A percentile compares a stretch with the other conserved stretches of the same genome.
Evolutionary conservation across 1,139 yeast genomes (phyloP).

Genomic region (Yamadazyma sp.): DNA sequence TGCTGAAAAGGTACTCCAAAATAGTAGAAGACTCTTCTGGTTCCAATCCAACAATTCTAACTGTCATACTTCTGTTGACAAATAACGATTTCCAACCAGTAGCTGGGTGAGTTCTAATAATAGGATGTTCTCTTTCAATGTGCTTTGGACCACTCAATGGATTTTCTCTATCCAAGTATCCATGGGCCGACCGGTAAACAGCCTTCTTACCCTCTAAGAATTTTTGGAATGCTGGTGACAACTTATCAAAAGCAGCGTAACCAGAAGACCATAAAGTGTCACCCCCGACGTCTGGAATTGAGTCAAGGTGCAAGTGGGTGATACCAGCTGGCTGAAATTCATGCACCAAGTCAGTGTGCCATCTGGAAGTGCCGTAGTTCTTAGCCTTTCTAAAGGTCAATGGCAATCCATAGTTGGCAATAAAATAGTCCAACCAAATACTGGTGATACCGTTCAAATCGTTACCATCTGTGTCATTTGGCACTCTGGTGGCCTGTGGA

Average conservation of each 20-base stretch:
- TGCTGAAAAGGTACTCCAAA: constrained; percentile 32
- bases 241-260: constrained; percentile 39
- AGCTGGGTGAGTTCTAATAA: constrained; percentile 44
- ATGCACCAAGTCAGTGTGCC: constrained; percentile 41
- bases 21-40: constrained; percentile 31
- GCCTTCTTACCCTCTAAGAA: constrained; percentile 41
- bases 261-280: constrained; percentile 39
- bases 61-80: constrained; percentile 32
- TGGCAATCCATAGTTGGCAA: constrained; percentile 21
- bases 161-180: constrained; percentile 30
- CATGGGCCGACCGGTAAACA: constrained; percentile 34
- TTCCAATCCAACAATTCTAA: constrained; percentile 18
- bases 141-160: constrained; percentile 37
- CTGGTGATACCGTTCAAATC: constrained; percentile 43
- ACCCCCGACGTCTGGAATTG: constrained; percentile 37
- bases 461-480: constrained; percentile 22
- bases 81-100: constrained; percentile 43
- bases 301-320: constrained; percentile 37
- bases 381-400: constrained; percentile 29
- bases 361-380: constrained; percentile 30
- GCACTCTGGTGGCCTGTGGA: constrained; percentile 37
- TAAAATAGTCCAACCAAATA: constrained; percentile 51
- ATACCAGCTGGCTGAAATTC: constrained; percentile 40
- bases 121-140: constrained; percentile 40
- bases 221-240: constrained; percentile 35